These are phyloP conservation scores for Aureobasidium sp. DNA, from an alignment of 2,329 filamentous ascomycete genomes.

Conservation along the genomic window DNA sequence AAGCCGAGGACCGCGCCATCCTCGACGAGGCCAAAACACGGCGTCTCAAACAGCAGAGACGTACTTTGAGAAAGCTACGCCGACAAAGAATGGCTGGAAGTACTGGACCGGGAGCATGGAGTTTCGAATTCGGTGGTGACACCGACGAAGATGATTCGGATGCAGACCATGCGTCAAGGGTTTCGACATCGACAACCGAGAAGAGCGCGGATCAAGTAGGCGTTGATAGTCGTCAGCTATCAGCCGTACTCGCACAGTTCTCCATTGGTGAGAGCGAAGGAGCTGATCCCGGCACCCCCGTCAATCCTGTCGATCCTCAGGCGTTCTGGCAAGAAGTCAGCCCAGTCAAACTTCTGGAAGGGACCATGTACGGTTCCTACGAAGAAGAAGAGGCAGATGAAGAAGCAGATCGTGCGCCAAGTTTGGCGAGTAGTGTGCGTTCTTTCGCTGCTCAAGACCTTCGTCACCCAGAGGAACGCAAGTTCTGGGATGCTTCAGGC, in stretches of 20 bases:
- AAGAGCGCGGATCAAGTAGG: conserved; percentile 8
- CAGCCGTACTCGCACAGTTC: conserved; percentile 9
- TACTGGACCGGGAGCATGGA: conserved; percentile 63
- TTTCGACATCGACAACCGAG: conserved; percentile 28
- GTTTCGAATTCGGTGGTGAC: conserved; percentile 68
- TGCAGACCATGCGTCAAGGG: conserved; percentile 30
- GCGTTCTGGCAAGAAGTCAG: conserved; percentile 4
- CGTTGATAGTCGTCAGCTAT: conserved; percentile 3
- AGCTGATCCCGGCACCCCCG: conserved; percentile 15
- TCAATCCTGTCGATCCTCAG: conserved; percentile 6
- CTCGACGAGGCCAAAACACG: conserved; percentile 43
- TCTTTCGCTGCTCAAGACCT: conserved; percentile 22
- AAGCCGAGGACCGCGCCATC: conserved; percentile 40
- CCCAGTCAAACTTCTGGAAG: conserved; percentile 48
- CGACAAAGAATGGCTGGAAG: conserved; percentile 24
- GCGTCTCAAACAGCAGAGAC: conserved; percentile 46
- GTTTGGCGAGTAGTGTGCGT: conserved; percentile 63
- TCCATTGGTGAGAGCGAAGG: conserved; percentile 5
- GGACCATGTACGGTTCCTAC: conserved; percentile 71
- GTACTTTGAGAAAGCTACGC: conserved; percentile 32
- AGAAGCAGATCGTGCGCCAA: conserved; percentile 57
- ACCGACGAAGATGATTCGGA: conserved; percentile 45
- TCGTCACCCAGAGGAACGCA: conserved; percentile 40
- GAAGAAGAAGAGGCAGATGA: conserved; percentile 31
- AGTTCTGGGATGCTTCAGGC: conserved; percentile 34